Conservation (phyloP, 2,329 filamentous ascomycete species). For the Colletotrichum aenigma region DNA sequence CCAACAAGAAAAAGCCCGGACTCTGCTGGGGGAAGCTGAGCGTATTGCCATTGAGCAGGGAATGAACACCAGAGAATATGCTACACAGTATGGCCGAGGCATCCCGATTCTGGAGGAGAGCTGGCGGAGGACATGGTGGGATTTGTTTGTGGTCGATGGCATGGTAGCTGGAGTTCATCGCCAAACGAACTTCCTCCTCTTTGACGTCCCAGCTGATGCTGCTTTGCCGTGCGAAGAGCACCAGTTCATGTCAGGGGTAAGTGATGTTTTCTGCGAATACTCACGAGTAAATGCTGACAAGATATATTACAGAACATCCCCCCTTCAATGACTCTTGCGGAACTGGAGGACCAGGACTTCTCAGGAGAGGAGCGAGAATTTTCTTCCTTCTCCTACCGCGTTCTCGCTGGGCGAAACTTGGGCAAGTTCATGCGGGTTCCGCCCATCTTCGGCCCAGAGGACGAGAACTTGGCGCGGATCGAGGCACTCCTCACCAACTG, state of each 20-base stretch:
- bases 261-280: conserved; percentile 25
- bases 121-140: conserved; percentile 93
- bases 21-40: conserved; percentile 71
- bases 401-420: conserved; percentile 80
- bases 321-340: conserved; percentile 66
- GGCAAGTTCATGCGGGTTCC: conserved; percentile 72
- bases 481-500: conserved; percentile 70
- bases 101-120: conserved; percentile 78
- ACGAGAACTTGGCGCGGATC: conserved; percentile 56
- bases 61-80: conserved; percentile 73
- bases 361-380: conserved; percentile 72
- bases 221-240: conserved; percentile 82
- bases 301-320: conserved; percentile 55
- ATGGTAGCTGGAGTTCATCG: conserved; percentile 83
- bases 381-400: conserved; percentile 85
- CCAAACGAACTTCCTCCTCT: conserved; percentile 72
- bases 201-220: conserved; percentile 70
- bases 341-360: conserved; percentile 81
- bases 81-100: conserved; percentile 65
- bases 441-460: conserved; percentile 54
- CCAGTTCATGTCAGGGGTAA: conserved; percentile 67
- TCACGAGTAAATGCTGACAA: not conserved
- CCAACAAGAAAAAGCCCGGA: conserved; percentile 70
- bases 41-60: conserved; percentile 76
- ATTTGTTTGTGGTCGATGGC: conserved; percentile 77